These are phyloP conservation scores for Solanum pinnatisectum DNA, from an alignment of 257 asterid species.

Conservation along the genomic window DNA sequence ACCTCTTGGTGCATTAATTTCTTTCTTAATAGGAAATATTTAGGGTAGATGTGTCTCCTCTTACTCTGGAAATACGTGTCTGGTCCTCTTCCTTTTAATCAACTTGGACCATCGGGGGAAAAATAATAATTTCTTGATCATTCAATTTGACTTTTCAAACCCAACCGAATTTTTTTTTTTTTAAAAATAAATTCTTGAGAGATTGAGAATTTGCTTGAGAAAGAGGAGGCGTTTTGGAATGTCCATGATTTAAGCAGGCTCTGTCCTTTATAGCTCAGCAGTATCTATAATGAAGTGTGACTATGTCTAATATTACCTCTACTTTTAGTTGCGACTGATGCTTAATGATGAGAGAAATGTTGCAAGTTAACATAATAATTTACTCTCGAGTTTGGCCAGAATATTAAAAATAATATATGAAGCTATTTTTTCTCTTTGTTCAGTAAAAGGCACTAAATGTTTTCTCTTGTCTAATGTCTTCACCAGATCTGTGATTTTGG, in stretches of 20 bases:
- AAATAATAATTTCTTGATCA: background rate
- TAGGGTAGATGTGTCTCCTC: background rate
- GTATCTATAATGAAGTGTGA: background rate
- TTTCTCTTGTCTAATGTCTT: constrained; percentile 15
- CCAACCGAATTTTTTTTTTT: background rate
- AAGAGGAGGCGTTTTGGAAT: background rate
- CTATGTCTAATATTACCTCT: background rate
- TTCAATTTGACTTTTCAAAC: background rate
- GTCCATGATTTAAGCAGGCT: background rate
- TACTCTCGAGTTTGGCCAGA: background rate
- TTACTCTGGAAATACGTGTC: background rate
- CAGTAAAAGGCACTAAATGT: background rate
- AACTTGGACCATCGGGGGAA: background rate
- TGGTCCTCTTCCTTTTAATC: background rate
- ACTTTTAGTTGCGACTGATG: background rate
- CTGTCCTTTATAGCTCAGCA: background rate
- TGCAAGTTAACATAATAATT: background rate
- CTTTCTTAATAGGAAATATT: background rate
- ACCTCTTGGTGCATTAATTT: background rate
- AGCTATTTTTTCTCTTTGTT: background rate
- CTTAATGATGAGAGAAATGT: background rate
- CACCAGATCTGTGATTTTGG: constrained; percentile 95
- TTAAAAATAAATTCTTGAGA: background rate
- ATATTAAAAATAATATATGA: background rate
- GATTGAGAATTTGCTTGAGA: background rate